A percentile compares a stretch with the other conserved stretches of the same genome.
Conservation (phyloP, 78 protist genomes). For the Capsaspora owczarzaki region DNA sequence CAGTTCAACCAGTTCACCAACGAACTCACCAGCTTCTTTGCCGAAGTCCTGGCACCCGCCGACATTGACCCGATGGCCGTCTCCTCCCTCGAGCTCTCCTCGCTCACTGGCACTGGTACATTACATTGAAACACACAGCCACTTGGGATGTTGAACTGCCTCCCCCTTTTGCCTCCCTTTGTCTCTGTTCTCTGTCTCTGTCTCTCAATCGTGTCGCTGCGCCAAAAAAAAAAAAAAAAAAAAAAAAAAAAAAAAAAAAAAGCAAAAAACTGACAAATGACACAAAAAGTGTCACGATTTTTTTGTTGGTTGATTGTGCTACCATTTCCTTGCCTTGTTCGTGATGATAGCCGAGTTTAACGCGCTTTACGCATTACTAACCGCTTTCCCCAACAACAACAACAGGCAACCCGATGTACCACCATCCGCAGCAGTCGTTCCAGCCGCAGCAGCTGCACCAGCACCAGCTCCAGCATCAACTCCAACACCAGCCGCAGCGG, state of each 20-base stretch:
- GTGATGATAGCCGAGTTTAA: no score
- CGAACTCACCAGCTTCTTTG: not conserved
- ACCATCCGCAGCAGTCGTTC: not conserved
- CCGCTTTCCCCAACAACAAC: no score
- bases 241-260: no score
- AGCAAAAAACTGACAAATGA: no score
- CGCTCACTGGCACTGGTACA: not conserved
- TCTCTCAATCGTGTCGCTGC: no score
- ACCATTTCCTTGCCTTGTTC: no score
- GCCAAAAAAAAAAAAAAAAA: no score
- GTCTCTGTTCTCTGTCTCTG: not conserved
- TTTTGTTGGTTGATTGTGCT: no score
- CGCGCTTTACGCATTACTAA: no score
- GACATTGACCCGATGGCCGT: not conserved
- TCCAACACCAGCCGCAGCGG: not conserved
- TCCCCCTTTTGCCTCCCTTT: not conserved
- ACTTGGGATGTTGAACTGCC: not conserved
- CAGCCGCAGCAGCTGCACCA: not conserved
- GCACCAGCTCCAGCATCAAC: not conserved
- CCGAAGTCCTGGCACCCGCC: not conserved
- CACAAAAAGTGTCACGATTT: no score
- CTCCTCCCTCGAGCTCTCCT: not conserved
- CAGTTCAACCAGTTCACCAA: no score
- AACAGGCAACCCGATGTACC: no score
- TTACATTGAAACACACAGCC: not conserved